Evolutionary conservation across 768 basidiomycete species (phyloP).

Genomic region (Auricularia auricula-judae): DNA sequence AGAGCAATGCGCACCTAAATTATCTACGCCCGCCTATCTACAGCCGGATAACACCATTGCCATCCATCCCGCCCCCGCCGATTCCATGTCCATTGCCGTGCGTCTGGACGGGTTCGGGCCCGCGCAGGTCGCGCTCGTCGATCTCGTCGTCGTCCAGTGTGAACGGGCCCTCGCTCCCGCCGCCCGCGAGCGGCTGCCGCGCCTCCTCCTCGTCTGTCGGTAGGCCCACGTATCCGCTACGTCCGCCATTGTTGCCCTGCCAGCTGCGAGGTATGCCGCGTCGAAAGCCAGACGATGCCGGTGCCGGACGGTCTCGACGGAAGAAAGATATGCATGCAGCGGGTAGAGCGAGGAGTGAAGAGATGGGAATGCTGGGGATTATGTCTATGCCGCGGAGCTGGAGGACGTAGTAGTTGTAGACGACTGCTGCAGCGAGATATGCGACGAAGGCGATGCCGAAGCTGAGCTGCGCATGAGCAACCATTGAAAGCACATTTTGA

Average conservation of each 20-base stretch:
- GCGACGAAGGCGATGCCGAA: slow-evolving; percentile 42
- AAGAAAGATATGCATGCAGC: slow-evolving; percentile 6
- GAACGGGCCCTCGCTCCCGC: background rate
- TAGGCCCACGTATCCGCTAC: background rate
- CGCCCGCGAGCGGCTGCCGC: background rate
- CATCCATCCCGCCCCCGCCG: too few relatives aligned
- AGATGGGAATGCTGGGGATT: slow-evolving; percentile 35
- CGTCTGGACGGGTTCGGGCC: background rate
- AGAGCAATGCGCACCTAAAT: too few relatives aligned
- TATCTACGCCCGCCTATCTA: too few relatives aligned
- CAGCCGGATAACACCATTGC: too few relatives aligned
- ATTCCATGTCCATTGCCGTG: too few relatives aligned
- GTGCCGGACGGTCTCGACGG: background rate
- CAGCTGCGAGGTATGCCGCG: slow-evolving; percentile 1
- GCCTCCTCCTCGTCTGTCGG: background rate
- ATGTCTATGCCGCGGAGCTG: slow-evolving; percentile 61
- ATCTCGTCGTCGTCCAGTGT: background rate
- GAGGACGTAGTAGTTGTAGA: slow-evolving; percentile 74
- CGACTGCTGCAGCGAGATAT: slow-evolving; percentile 56
- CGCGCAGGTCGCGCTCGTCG: background rate
- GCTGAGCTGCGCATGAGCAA: slow-evolving; percentile 24
- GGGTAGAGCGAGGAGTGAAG: slow-evolving; percentile 4
- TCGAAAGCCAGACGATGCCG: background rate
- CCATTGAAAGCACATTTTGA: background rate
- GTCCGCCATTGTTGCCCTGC: background rate